Conservation (phyloP, 768 basidiomycete genomes). For the Galerina sulciceps region DNA sequence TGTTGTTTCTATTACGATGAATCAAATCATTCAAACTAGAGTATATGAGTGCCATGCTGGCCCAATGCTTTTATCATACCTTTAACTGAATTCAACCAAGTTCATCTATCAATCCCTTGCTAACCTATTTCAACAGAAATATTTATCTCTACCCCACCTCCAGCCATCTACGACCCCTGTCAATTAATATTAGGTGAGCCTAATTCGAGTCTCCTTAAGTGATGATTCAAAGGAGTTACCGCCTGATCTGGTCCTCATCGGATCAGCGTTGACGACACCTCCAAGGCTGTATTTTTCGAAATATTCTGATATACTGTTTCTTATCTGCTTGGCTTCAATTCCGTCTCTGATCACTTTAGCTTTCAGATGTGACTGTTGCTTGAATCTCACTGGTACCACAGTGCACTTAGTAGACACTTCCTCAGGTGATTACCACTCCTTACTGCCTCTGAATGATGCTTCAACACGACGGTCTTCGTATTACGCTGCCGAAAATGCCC, state of each 20-base stretch:
- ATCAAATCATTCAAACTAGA: conserved; percentile 83
- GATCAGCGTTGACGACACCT: conserved; percentile 68
- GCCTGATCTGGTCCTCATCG: conserved; percentile 60
- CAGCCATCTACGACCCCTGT: conserved; percentile 3
- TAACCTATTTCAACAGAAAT: conserved; percentile 6
- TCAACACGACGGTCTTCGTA: conserved; percentile 96
- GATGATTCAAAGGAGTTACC: conserved; percentile 87
- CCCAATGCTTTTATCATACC: conserved; percentile 73
- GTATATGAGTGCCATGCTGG: conserved; percentile 76
- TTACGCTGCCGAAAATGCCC: conserved; percentile 84
- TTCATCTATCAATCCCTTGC: background rate
- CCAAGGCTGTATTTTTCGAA: conserved; percentile 78
- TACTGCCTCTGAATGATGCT: conserved; percentile 57
- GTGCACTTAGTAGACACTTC: background rate
- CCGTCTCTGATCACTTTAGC: background rate
- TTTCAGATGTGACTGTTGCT: background rate
- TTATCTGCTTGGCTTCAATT: background rate
- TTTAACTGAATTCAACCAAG: conserved; percentile 55
- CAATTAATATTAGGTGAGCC: conserved; percentile 36
- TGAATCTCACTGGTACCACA: background rate
- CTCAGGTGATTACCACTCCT: conserved; percentile 35
- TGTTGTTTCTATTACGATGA: conserved; percentile 49
- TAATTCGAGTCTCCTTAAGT: conserved; percentile 25
- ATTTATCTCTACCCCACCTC: background rate
- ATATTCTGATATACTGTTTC: conserved; percentile 53